These are phyloP conservation scores for Flaveria trinervia DNA, from an alignment of 129 eudicot genomes.

Conservation along the genomic window DNA sequence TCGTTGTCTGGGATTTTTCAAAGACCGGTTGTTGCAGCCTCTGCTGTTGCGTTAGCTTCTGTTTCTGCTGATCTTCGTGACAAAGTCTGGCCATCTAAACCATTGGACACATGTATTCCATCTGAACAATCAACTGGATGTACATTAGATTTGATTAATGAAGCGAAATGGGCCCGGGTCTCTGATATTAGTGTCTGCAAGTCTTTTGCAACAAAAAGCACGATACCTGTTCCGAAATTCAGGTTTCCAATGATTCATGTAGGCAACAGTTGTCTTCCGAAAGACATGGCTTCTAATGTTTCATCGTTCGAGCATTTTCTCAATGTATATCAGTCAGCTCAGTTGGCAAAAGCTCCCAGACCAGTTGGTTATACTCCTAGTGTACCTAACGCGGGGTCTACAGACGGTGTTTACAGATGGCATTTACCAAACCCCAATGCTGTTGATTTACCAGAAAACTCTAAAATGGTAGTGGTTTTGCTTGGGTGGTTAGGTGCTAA, in stretches of 20 bases:
- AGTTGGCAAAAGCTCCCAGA: constrained; percentile 57
- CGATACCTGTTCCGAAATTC: constrained; percentile 55
- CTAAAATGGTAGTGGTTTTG: constrained; percentile 83
- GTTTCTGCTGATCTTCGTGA: constrained; percentile 80
- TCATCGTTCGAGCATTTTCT: constrained; percentile 46
- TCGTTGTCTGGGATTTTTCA: constrained; percentile 77
- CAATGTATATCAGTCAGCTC: constrained; percentile 60
- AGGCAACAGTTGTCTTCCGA: constrained; percentile 24
- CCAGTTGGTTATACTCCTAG: constrained; percentile 42
- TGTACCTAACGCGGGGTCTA: constrained; percentile 30
- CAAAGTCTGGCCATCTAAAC: constrained; percentile 48
- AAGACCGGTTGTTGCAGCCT: constrained; percentile 89
- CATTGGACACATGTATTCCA: constrained; percentile 40
- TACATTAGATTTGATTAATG: constrained; percentile 25
- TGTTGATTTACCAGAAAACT: constrained; percentile 51
- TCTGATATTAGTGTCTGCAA: constrained; percentile 55
- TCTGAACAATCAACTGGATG: constrained; percentile 49
- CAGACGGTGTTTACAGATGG: constrained; percentile 78
- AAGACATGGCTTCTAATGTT: constrained; percentile 38
- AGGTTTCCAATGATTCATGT: constrained; percentile 29
- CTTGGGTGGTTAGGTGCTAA: constrained; percentile 98
- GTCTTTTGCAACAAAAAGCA: constrained; percentile 50
- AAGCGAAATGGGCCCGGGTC: constrained; percentile 46
- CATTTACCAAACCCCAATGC: constrained; percentile 74
- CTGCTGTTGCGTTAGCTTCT: constrained; percentile 96